Evolutionary conservation across 2,329 filamentous ascomycete genomes (phyloP), one percentile per base, ranked within the genome.

Genomic region (Cryphonectria naterciae): DNA sequence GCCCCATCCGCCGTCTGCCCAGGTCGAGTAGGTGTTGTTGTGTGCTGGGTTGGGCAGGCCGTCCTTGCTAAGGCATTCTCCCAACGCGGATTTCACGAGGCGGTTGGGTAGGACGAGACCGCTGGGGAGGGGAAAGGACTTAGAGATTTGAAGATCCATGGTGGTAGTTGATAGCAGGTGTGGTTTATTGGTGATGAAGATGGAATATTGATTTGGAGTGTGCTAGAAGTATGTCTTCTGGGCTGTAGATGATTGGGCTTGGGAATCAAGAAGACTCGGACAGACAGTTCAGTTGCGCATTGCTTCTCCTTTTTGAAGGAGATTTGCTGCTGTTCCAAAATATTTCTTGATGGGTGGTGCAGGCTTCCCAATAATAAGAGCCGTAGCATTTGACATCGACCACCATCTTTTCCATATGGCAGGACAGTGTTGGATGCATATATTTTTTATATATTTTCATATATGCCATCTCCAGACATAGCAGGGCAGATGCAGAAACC

Each of bases 71-170:
- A 85, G 77, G 5, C 74, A 73, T 73, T 88, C 84, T 5, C 85
- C 82, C 79, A 89, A 83, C 43, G 87, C 85, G 61, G 87, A 81
- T 74, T 86, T 83, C 61, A 77, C 81, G 1, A 90, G 80, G 6
- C 87, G 84, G 74, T 90, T 90, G 2, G 85, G 85, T 2, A 90
- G 76, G 0, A 80, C 82, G 37, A 90, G 80, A 1, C 88, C 88
- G 75, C 86, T 88, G 72, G 85, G 84, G 1, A 89, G 81, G 52
- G 82, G 86, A 22, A 88, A 75, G 0, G 86, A 82, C 39, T 84
- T 78, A 68, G 77, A 75, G 13, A 84, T 73, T 46, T 74, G 71
- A 5, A 76, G 70, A 28, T 74, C 64, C 65, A 73, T 72, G 41
- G 19, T 10, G 32, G 13, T 62, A 37, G 4, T 32, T 10, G 13